These are phyloP conservation scores for Saccharum hybrid DNA, from an alignment of 202 grass and related monocot genomes.

Conservation along the genomic window DNA sequence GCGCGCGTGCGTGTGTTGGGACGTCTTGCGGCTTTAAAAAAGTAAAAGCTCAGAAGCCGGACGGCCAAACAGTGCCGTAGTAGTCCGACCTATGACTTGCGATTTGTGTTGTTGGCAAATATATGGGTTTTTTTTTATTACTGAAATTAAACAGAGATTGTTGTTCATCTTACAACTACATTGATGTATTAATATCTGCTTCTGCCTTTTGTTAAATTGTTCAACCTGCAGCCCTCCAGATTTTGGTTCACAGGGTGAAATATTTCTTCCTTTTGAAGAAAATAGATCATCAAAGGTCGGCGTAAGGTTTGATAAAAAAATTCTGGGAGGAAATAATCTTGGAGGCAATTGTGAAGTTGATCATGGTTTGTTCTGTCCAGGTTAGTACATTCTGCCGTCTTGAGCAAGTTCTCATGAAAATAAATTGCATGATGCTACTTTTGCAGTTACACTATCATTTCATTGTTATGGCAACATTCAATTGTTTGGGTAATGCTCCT, in stretches of 20 bases:
- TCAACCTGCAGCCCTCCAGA: conserved; percentile 75
- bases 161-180: conserved; percentile 8
- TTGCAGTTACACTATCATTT: conserved; percentile 11
- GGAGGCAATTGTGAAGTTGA: conserved; percentile 92
- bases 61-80: background rate
- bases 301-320: conserved; percentile 88
- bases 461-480: conserved; percentile 28
- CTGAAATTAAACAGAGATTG: conserved; percentile 21
- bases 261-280: conserved; percentile 92
- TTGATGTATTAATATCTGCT: conserved; percentile 11
- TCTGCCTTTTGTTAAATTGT: conserved; percentile 33
- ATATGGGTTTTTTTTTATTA: background rate
- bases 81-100: background rate
- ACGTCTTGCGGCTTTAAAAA: background rate
- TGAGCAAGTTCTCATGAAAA: conserved; percentile 31
- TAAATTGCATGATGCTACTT: conserved; percentile 22
- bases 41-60: background rate
- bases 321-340: conserved; percentile 89
- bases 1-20: background rate
- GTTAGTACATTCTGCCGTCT: conserved; percentile 52
- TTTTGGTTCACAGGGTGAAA: conserved; percentile 81
- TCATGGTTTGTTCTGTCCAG: conserved; percentile 94
- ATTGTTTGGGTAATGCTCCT: conserved; percentile 12
- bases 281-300: conserved; percentile 92
- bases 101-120: conserved; percentile 13